A percentile compares a stretch with the other conserved stretches of the same genome.
Evolutionary conservation across 2,329 filamentous ascomycete species (phyloP).

Genomic region (Colletotrichum sp.): DNA sequence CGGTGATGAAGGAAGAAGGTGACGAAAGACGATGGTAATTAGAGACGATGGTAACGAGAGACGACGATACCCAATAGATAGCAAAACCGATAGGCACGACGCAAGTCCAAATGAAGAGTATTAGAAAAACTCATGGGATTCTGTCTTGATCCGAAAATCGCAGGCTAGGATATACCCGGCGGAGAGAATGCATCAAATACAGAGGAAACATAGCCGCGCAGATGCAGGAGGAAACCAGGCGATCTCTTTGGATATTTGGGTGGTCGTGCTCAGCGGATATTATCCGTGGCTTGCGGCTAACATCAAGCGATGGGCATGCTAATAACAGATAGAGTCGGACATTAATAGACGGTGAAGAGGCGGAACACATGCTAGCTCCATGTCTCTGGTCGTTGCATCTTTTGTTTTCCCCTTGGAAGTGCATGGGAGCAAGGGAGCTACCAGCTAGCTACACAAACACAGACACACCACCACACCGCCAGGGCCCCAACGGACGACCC

Average conservation of each 20-base stretch:
- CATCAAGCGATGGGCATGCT: neutral
- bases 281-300: neutral
- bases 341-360: neutral
- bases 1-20: neutral
- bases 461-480: slow-evolving; percentile 2
- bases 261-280: neutral
- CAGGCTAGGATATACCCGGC: neutral
- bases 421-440: neutral
- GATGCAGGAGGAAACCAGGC: neutral
- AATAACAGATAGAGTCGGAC: neutral
- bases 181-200: neutral
- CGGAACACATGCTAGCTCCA: neutral
- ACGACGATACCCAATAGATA: neutral
- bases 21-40: neutral
- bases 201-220: neutral
- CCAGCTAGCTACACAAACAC: neutral
- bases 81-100: neutral
- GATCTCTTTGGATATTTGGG: neutral
- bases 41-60: neutral
- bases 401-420: neutral
- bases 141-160: neutral
- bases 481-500: neutral
- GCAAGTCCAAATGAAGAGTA: neutral
- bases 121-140: neutral
- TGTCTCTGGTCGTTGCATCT: neutral